These are phyloP conservation scores for Pythium aristosporum DNA, from an alignment of 352 stramenopile species.

Conservation along the genomic window DNA sequence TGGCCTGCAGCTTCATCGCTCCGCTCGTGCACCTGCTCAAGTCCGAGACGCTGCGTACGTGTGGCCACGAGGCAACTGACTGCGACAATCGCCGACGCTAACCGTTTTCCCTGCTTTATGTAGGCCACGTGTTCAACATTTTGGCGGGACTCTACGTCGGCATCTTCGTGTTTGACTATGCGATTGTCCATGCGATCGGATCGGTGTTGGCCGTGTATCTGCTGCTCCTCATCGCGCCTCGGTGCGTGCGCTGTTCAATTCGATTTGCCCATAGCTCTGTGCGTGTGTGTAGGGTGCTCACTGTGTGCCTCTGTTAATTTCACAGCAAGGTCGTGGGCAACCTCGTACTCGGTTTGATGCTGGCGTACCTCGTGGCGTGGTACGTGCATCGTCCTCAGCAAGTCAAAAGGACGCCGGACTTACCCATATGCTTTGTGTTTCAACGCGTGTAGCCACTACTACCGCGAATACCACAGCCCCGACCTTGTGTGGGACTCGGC, in stretches of 20 bases:
- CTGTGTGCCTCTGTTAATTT: neutral
- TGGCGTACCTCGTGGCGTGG: conserved; percentile 71
- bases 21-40: conserved; percentile 61
- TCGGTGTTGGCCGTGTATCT: conserved; percentile 62
- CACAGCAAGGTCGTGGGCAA: conserved; percentile 65
- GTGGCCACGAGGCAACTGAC: neutral
- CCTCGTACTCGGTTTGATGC: conserved; percentile 54
- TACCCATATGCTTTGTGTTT: neutral
- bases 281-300: neutral
- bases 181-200: conserved; percentile 70
- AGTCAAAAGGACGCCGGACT: neutral
- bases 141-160: conserved; percentile 56
- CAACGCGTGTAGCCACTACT: conserved; percentile 53
- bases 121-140: conserved; percentile 78
- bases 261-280: neutral
- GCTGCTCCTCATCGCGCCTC: conserved; percentile 61
- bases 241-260: conserved; percentile 29
- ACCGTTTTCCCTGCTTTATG: neutral
- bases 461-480: conserved; percentile 77
- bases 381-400: conserved; percentile 14
- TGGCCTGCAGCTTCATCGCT: conserved; percentile 60
- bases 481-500: conserved; percentile 83
- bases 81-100: too few relatives aligned
- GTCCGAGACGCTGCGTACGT: conserved; percentile 61
- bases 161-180: conserved; percentile 80